Evolutionary conservation across 2,329 filamentous ascomycete genomes (phyloP), one percentile per base, ranked within the genome.

Genomic region (Lasiodiplodia sp.): DNA sequence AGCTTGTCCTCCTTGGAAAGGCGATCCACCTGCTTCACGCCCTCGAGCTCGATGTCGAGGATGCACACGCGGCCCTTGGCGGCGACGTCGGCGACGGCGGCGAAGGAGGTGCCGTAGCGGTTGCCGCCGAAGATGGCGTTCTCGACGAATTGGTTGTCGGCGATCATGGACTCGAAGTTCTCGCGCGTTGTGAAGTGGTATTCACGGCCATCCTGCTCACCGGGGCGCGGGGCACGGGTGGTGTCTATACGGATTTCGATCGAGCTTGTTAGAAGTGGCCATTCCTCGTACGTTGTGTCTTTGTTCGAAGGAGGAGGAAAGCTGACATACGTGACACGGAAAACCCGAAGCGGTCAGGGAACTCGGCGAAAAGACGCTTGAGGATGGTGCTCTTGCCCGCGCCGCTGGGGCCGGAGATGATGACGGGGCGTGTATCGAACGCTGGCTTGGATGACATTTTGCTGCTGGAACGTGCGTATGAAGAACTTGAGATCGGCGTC

Each of bases 11-110:
- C 92, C 71, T 87, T 86, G 80, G 94, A 93, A 12, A 64, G 60
- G 4, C 60, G 60, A n/a, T 64, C 60, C 76, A 97, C 92, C 82
- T 97, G 94, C 84, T 97, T 97, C 69, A 97, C 94, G 70, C 94
- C 94, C 87, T 97, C 94, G 93, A 97, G 97, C 86, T 97, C 95
- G 77, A 97, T 98, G 79, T 98, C 95, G 73, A 97, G 83, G 58
- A 97, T 89, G 70, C 94, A 95, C 52, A 94, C 88, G 75, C 86
- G 86, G 21, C 89, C 91, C 81, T 90, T 88, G 70, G 88, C 86
- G 2, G 87, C 87, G 78, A 94, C 89, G 75, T 92, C 88, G 79
- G 90, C 87, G 71, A 97, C 93, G 34, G 93, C 93, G 80, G 86
- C 85, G 76, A 93, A 89, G 78, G 89, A 92, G 5, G 94, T 97